Evolutionary conservation across 1,284 basidiomycete genomes (phyloP), one percentile per base, ranked within the genome.

Genomic region (Malassezia furfur): DNA sequence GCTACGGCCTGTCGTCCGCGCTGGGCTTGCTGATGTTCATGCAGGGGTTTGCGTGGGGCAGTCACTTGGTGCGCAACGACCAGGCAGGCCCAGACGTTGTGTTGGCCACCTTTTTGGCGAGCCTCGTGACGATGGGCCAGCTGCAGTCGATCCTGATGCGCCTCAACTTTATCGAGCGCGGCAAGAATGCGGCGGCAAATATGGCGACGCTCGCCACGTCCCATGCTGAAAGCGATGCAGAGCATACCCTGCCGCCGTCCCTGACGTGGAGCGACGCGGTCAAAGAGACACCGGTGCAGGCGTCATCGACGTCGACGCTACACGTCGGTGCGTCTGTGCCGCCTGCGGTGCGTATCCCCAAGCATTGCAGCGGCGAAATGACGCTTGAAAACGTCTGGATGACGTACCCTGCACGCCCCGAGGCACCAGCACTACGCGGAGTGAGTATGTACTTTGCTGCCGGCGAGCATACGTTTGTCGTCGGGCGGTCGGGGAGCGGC

Each of bases 81-180:
- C 82, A 80, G 56, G 79, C 83, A 49, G 78, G 78, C 1, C 79
- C 86, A 0, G 88, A 87, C 4, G 81, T 85, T 47, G 87, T 96
- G 61, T 91, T 91, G 84, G 85, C 87, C 30, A 89, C 93, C 44
- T 98, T 98, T 75, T 96, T 91, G 89, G 88, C 91, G 0, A 90
- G 88, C 72, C 79, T 96, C 43, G 85, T 96, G 54, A 89, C 88
- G 0, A 86, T 85, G 3, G 84, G 81, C 67, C 88, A 88, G 72
- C 76, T 96, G 5, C 89, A 94, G 73, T 83, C 85, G 80, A 83
- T 84, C 67, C 83, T 96, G 5, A 87, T 88, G 0, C 83, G 86
- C 52, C 78, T 91, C 58, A 84, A 87, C 52, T 77, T 80, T 15
- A 77, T 96, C 56, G 82, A 86, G 52, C 90, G 87, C 75, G 93